phyloP scores from a whole-genome alignment of 345 rosid species.

The Mangifera indica region DNA sequence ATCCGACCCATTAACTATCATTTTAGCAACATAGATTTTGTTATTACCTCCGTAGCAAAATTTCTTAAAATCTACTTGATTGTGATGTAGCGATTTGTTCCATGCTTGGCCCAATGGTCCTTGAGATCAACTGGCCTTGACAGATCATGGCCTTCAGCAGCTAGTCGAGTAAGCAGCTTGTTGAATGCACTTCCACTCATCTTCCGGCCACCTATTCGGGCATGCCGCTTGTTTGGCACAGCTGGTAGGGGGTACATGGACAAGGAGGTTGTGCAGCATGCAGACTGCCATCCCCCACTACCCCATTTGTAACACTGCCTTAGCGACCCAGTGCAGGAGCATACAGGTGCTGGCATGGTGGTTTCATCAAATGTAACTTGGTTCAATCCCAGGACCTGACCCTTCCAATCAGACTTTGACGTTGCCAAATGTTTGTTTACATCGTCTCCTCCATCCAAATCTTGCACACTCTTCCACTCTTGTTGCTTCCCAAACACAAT shows the following conservation, averaged over 20 bases:
- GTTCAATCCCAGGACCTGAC: conserved; percentile 81
- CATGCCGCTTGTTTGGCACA: conserved; percentile 85
- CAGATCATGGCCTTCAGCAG: conserved; percentile 71
- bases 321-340: conserved; percentile 86
- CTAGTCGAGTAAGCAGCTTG: conserved; percentile 92
- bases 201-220: conserved; percentile 89
- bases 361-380: conserved; percentile 88
- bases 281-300: conserved; percentile 97
- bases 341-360: conserved; percentile 86
- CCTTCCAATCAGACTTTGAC: conserved; percentile 82
- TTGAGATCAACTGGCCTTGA: conserved; percentile 69
- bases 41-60: background rate
- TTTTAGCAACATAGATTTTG: background rate
- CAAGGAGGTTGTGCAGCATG: conserved; percentile 90
- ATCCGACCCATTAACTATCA: background rate
- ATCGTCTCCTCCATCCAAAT: conserved; percentile 45
- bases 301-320: conserved; percentile 99
- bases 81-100: conserved; percentile 57
- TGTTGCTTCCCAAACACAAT: conserved; percentile 58
- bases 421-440: conserved; percentile 42
- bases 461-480: conserved; percentile 53
- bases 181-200: conserved; percentile 98
- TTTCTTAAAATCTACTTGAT: conserved; percentile 33
- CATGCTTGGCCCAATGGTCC: conserved; percentile 83
- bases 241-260: conserved; percentile 88